A percentile compares a stretch with the other conserved stretches of the same genome.
These are phyloP conservation scores for Microbotryum intermedium DNA, from an alignment of 1,284 basidiomycete species.

Conservation along the genomic window DNA sequence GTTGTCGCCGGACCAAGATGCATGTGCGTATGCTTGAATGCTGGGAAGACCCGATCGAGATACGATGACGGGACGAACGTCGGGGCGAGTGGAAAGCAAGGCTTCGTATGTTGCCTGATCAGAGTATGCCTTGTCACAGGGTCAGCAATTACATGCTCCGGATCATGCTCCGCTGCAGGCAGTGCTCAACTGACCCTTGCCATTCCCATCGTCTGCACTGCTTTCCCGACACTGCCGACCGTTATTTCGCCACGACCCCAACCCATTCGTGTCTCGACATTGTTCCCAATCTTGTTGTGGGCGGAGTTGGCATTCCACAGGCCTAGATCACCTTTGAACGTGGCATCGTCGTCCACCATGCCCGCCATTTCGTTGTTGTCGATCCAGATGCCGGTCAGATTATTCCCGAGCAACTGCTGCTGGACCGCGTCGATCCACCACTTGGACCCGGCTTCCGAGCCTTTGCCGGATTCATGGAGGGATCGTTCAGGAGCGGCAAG, in stretches of 20 bases:
- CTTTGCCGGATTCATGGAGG: neutral
- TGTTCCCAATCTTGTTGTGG: neutral
- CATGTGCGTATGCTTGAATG: constrained; percentile 27
- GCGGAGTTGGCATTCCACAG: constrained; percentile 6
- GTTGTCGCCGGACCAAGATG: constrained; percentile 28
- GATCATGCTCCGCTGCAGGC: too few relatives aligned
- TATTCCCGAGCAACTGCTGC: constrained; percentile 11
- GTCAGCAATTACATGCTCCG: neutral
- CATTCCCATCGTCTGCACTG: constrained; percentile 26
- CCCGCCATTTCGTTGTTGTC: constrained; percentile 31
- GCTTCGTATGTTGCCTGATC: constrained; percentile 10
- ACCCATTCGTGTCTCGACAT: constrained; percentile 6
- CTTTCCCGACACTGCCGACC: constrained; percentile 17
- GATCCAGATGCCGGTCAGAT: constrained; percentile 28
- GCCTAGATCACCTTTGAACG: constrained; percentile 11
- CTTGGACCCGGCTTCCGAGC: neutral
- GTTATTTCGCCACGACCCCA: constrained; percentile 8
- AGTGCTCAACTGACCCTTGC: constrained; percentile 25
- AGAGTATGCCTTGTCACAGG: too few relatives aligned
- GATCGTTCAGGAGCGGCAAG: neutral
- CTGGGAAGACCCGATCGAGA: constrained; percentile 25
- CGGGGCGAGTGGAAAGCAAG: constrained; percentile 1
- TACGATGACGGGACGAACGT: constrained; percentile 19
- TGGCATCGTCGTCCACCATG: constrained; percentile 24
- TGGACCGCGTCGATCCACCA: constrained; percentile 17